Percentiles rank a stretch among this genome's conserved stretches.
Conservation (phyloP, 2,329 filamentous ascomycete species). For the Diplodia seriata region DNA sequence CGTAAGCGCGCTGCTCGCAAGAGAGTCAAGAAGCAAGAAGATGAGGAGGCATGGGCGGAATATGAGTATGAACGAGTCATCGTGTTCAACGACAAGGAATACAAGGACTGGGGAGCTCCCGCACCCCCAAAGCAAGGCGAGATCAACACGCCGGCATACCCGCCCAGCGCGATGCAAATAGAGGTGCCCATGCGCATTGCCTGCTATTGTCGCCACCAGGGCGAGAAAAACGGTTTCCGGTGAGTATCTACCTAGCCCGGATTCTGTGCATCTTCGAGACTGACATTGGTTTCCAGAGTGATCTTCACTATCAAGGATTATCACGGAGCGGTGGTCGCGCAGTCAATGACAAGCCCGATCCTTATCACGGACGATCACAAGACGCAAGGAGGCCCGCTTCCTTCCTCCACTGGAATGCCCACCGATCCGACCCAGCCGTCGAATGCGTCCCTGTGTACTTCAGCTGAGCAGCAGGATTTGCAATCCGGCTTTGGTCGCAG, state of each 20-base stretch:
- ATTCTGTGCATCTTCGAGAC: not conserved
- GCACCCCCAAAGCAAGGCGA: constrained; percentile 14
- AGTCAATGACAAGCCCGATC: constrained; percentile 84
- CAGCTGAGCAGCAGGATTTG: constrained; percentile 23
- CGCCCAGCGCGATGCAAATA: constrained; percentile 68
- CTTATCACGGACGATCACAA: constrained; percentile 98
- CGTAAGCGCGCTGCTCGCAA: constrained; percentile 89
- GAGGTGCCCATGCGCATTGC: constrained; percentile 92
- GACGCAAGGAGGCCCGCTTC: constrained; percentile 61
- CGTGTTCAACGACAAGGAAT: constrained; percentile 49
- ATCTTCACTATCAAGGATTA: constrained; percentile 91
- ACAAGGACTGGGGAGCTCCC: constrained; percentile 42
- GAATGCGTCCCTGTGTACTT: constrained; percentile 18
- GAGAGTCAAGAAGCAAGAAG: constrained; percentile 90
- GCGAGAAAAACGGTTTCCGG: constrained; percentile 85
- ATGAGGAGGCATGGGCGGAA: constrained; percentile 80
- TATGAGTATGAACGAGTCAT: constrained; percentile 54
- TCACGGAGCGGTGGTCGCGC: constrained; percentile 75
- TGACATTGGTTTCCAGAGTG: constrained; percentile 56
- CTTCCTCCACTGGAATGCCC: constrained; percentile 46
- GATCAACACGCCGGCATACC: too few species aligned
- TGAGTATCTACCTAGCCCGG: constrained; percentile 36
- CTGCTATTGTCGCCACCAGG: constrained; percentile 91
- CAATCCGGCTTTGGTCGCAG: constrained; percentile 54
- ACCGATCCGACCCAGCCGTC: constrained; percentile 37